These are phyloP conservation scores for Pythium aquatile DNA, from an alignment of 352 stramenopile species.

Conservation along the genomic window DNA sequence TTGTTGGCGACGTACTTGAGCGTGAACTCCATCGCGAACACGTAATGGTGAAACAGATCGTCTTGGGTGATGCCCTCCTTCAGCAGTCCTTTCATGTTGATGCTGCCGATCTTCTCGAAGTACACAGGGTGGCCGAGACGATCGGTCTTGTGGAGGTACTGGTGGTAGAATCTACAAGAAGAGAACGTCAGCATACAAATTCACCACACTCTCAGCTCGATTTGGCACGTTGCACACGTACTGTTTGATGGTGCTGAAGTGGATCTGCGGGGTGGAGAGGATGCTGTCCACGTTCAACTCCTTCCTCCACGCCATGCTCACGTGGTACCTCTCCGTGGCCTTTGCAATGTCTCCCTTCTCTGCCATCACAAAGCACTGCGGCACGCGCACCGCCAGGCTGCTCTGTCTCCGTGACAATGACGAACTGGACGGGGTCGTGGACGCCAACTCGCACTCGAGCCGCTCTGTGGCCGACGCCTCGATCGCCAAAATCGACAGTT, in stretches of 20 bases:
- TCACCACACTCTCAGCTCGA: background rate
- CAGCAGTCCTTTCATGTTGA: conserved; percentile 81
- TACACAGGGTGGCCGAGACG: conserved; percentile 79
- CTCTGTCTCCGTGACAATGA: conserved; percentile 20
- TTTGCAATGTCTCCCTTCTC: conserved; percentile 69
- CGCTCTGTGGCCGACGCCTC: conserved; percentile 64
- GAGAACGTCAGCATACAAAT: background rate
- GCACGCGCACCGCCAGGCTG: conserved; percentile 23
- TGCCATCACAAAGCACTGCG: conserved; percentile 58
- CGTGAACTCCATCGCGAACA: conserved; percentile 84
- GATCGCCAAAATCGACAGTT: conserved; percentile 53
- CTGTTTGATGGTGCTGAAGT: conserved; percentile 72
- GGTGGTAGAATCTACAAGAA: conserved; percentile 62
- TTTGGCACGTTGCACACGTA: conserved; percentile 20
- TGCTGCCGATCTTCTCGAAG: conserved; percentile 77
- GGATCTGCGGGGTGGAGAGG: conserved; percentile 50
- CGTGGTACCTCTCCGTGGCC: conserved; percentile 56
- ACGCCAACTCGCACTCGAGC: conserved; percentile 3
- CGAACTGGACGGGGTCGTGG: background rate
- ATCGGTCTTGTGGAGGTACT: conserved; percentile 79
- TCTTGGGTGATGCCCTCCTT: conserved; percentile 59
- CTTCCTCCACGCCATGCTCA: conserved; percentile 72
- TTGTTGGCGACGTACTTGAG: conserved; percentile 70
- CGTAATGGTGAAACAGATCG: conserved; percentile 80
- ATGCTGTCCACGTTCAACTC: conserved; percentile 71